Conservation (phyloP, 164 flowering plant genomes). For the Vitis vinifera region ASM3070453v1 NC_081808.1:19969001-19969500, state of each 20-base stretch:
- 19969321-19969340: conserved; percentile 68
- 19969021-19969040: conserved; percentile 63
- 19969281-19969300: conserved; percentile 74
- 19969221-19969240: conserved; percentile 74
- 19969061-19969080: conserved; percentile 81
- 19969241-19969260: conserved; percentile 68
- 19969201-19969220: conserved; percentile 60
- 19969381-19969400: conserved; percentile 68
- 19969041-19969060: conserved; percentile 67
- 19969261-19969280: conserved; percentile 61
- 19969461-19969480: conserved; percentile 41
- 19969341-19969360: conserved; percentile 67
- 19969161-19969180: neutral
- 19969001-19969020: conserved; percentile 74
- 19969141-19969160: neutral
- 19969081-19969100: conserved; percentile 71
- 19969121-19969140: neutral
- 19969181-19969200: neutral
- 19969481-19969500: conserved; percentile 52
- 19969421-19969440: conserved; percentile 19
- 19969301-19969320: conserved; percentile 72
- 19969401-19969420: conserved; percentile 66
- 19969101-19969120: conserved; percentile 1
- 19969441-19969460: conserved; percentile 59
- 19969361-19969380: conserved; percentile 65